phyloP scores from a whole-genome alignment of 768 basidiomycete species.

The Cystofilobasidium ferigula region DNA sequence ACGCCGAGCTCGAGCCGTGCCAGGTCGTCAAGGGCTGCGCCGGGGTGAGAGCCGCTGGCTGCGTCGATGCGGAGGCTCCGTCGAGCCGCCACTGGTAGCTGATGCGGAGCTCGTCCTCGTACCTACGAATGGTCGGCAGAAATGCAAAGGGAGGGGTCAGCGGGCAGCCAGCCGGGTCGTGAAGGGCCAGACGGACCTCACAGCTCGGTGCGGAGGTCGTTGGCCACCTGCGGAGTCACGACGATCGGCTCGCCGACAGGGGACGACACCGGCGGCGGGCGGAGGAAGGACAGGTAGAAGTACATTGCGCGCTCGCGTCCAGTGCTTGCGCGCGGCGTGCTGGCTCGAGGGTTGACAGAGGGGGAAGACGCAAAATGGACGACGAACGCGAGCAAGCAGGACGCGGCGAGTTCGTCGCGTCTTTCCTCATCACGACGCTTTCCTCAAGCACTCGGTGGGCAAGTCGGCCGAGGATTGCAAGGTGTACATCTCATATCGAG shows the following conservation, averaged over 20 bases:
- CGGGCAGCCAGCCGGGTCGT: background rate
- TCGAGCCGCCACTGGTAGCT: constrained; percentile 18
- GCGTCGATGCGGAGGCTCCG: background rate
- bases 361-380: too few relatives aligned
- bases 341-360: too few relatives aligned
- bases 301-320: too few relatives aligned
- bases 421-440: too few relatives aligned
- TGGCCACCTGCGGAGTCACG: constrained; percentile 74
- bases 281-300: constrained; percentile 78
- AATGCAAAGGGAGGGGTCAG: background rate
- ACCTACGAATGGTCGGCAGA: constrained; percentile 44
- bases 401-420: too few relatives aligned
- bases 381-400: too few relatives aligned
- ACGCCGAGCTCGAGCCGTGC: constrained; percentile 45
- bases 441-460: too few relatives aligned
- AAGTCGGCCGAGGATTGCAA: too few relatives aligned
- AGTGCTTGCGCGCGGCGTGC: too few relatives aligned
- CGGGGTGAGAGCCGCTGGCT: background rate
- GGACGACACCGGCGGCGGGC: constrained; percentile 58
- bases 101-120: constrained; percentile 44
- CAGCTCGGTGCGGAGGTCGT: constrained; percentile 75
- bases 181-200: constrained; percentile 13
- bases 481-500: too few relatives aligned
- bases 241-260: constrained; percentile 41
- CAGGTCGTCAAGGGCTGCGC: constrained; percentile 8